Conservation (phyloP, 805 yeast species). For the Yarrowia osloensis region DNA sequence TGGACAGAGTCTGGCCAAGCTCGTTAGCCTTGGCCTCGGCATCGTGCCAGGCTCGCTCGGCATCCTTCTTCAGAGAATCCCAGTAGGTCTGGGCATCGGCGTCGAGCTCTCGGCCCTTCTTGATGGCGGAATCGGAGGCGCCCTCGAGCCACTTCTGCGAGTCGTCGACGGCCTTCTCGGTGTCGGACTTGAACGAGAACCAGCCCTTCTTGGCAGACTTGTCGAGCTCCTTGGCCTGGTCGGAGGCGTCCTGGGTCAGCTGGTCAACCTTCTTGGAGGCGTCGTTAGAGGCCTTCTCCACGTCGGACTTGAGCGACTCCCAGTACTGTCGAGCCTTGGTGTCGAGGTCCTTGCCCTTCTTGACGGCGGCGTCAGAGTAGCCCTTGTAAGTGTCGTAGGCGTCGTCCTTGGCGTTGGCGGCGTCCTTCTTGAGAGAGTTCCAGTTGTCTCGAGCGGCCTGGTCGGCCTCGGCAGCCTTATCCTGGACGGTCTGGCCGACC, state of each 20-base stretch:
- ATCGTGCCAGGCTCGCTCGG: slow-evolving; percentile 1
- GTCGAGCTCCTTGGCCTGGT: slow-evolving; percentile 20
- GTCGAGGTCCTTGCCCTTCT: slow-evolving; percentile 29
- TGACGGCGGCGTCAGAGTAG: slow-evolving; percentile 24
- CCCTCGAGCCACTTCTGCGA: slow-evolving; percentile 24
- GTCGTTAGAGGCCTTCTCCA: slow-evolving; percentile 13
- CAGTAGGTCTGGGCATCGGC: slow-evolving; percentile 25
- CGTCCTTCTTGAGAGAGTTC: slow-evolving; percentile 6
- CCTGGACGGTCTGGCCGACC: neutral
- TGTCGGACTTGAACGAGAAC: slow-evolving; percentile 28
- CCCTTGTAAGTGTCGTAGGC: slow-evolving; percentile 13
- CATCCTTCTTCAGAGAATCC: slow-evolving; percentile 18
- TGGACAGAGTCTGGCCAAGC: slow-evolving; percentile 10
- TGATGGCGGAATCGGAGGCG: neutral
- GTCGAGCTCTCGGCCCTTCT: slow-evolving; percentile 24
- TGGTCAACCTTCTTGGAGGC: slow-evolving; percentile 22
- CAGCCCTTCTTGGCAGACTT: slow-evolving; percentile 30
- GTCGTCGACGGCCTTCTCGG: slow-evolving; percentile 32
- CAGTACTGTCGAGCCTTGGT: slow-evolving; percentile 24
- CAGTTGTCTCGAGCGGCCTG: slow-evolving; percentile 1
- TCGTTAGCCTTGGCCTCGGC: neutral
- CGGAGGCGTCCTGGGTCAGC: slow-evolving; percentile 2
- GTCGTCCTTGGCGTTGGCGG: slow-evolving; percentile 8
- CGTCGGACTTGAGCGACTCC: slow-evolving; percentile 28
- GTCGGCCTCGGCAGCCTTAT: slow-evolving; percentile 1